Evolutionary conservation across 2,329 filamentous ascomycete species (phyloP).

Genomic region (Gliomastix tumulicola): DNA sequence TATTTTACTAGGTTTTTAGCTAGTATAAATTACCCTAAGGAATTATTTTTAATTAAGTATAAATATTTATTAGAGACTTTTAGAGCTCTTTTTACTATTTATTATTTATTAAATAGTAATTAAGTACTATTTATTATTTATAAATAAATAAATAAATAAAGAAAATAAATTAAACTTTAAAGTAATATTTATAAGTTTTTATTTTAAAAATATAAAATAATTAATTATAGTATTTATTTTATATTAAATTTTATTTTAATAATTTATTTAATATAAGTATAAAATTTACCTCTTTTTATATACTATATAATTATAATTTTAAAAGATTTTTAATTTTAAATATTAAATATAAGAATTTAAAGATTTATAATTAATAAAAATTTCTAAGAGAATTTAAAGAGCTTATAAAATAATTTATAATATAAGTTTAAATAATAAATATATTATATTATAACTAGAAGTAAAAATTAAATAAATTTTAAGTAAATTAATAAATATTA

Average conservation of each 20-base stretch:
- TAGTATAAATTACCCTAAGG: too few species aligned
- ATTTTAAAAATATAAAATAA: slow-evolving; percentile 1
- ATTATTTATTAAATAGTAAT: slow-evolving; percentile 1
- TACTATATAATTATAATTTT: not conserved
- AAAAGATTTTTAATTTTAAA: not conserved
- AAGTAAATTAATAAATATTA: not conserved
- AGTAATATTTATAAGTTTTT: too few species aligned
- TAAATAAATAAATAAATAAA: too few species aligned
- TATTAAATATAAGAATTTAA: not conserved
- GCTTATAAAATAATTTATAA: not conserved
- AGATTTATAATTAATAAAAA: not conserved
- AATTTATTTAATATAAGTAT: not conserved
- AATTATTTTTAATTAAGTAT: too few species aligned
- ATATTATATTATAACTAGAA: too few species aligned
- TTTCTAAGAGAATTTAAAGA: not conserved
- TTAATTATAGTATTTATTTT: not conserved
- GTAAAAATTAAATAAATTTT: not conserved
- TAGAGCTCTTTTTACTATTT: too few species aligned
- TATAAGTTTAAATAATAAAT: not conserved
- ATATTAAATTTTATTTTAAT: not conserved
- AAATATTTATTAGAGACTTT: too few species aligned
- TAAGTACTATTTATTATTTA: not conserved
- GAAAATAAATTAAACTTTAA: too few species aligned
- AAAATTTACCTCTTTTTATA: too few species aligned
- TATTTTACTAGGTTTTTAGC: too few species aligned